Percentiles rank a stretch among this genome's conserved stretches.
These are phyloP conservation scores for Raphanus sativus DNA, from an alignment of 345 rosid genomes.

Conservation along the genomic window DNA sequence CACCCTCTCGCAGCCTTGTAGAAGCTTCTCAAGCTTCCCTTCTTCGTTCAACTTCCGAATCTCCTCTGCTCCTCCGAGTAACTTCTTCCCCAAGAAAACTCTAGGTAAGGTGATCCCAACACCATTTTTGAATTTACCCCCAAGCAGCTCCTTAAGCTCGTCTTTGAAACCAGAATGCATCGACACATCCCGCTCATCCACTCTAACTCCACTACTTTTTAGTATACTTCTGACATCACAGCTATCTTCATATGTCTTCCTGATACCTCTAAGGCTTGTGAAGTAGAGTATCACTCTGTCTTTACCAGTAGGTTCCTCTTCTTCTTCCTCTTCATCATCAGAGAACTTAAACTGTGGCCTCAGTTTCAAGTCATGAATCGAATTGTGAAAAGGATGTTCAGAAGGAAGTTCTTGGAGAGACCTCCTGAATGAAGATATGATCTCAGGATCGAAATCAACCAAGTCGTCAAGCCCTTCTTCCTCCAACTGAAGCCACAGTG, in stretches of 20 bases:
- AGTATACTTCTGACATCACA: slow-evolving; percentile 61
- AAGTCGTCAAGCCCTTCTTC: slow-evolving; percentile 40
- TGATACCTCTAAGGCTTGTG: slow-evolving; percentile 78
- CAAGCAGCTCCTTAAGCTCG: slow-evolving; percentile 61
- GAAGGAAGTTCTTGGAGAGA: slow-evolving; percentile 61
- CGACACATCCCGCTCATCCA: slow-evolving; percentile 86
- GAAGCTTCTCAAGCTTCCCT: slow-evolving; percentile 69
- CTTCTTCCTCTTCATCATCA: slow-evolving; percentile 16
- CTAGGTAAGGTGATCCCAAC: slow-evolving; percentile 52
- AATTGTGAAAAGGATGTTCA: slow-evolving; percentile 56
- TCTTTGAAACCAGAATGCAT: slow-evolving; percentile 89
- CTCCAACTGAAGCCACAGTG: slow-evolving; percentile 56
- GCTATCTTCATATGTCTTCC: slow-evolving; percentile 89
- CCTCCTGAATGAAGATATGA: slow-evolving; percentile 58
- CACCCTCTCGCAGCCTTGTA: slow-evolving; percentile 56
- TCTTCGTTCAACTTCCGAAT: slow-evolving; percentile 71
- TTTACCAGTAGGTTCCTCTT: slow-evolving; percentile 18
- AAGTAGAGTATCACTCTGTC: slow-evolving; percentile 67
- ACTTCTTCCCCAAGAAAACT: slow-evolving; percentile 69
- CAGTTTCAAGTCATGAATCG: slow-evolving; percentile 32
- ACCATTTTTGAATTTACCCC: slow-evolving; percentile 43
- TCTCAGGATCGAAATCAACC: slow-evolving; percentile 60
- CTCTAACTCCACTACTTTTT: slow-evolving; percentile 52
- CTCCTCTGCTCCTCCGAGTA: slow-evolving; percentile 83
- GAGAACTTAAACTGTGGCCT: not conserved